phyloP scores from a whole-genome alignment of 306 rosid species.

The Rosa persica region DNA sequence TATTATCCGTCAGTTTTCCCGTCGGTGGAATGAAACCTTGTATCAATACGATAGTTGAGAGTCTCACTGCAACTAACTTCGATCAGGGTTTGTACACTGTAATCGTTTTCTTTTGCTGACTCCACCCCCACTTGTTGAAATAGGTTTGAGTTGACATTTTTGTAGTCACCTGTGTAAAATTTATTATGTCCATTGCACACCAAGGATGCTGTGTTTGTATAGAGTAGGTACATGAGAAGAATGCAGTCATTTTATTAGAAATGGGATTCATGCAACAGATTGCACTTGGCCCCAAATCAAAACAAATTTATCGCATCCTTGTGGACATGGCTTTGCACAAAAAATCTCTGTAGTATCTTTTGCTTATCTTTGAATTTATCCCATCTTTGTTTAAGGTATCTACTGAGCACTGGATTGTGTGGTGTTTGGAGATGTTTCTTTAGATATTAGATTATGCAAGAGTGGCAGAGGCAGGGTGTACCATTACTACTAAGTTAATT shows the following conservation, averaged over 20 bases:
- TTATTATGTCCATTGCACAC: neutral
- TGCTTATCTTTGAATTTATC: neutral
- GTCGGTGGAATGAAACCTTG: slow-evolving; percentile 12
- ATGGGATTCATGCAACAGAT: neutral
- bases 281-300: neutral
- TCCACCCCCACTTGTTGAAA: neutral
- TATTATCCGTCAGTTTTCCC: slow-evolving; percentile 9
- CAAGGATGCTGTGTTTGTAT: slow-evolving; percentile 14
- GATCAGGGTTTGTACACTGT: neutral
- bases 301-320: neutral
- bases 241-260: slow-evolving; percentile 1
- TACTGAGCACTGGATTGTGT: neutral
- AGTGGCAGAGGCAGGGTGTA: neutral
- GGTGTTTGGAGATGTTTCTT: slow-evolving; percentile 7
- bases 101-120: slow-evolving; percentile 9
- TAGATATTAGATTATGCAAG: neutral
- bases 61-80: neutral
- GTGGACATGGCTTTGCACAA: neutral
- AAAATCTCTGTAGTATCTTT: neutral
- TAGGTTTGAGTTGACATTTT: neutral
- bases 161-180: neutral
- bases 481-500: neutral
- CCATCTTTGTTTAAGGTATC: neutral
- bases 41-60: neutral
- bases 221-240: slow-evolving; percentile 18